Conservation (phyloP, 306 rosid genomes). For the Mimosa pudica region DNA sequence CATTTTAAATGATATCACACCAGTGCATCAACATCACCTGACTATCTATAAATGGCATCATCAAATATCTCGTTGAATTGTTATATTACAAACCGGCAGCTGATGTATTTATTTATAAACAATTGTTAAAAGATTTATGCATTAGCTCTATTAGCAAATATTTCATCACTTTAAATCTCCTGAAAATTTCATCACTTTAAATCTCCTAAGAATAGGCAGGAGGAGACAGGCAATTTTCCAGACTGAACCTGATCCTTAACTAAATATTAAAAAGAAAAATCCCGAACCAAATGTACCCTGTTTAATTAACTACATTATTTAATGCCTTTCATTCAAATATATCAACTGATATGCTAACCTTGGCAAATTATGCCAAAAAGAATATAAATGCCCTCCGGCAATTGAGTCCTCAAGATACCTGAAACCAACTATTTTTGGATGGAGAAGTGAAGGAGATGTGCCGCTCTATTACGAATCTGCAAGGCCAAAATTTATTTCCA, state of each 20-base stretch:
- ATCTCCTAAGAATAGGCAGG: constrained; percentile 4
- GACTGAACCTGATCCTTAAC: neutral
- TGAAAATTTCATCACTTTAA: neutral
- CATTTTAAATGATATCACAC: neutral
- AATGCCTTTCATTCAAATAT: neutral
- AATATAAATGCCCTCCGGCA: constrained; percentile 5
- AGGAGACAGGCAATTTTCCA: constrained; percentile 4
- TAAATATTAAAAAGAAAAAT: neutral
- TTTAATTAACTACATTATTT: neutral
- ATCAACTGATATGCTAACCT: neutral
- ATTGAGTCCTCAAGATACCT: constrained; percentile 31
- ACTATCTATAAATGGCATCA: neutral
- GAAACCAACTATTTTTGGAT: constrained; percentile 36
- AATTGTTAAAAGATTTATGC: neutral
- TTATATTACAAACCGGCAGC: neutral
- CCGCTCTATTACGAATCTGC: constrained; percentile 88
- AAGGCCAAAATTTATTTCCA: constrained; percentile 14
- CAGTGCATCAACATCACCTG: constrained; percentile 3
- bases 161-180: neutral
- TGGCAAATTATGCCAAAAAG: neutral
- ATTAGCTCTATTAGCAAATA: neutral
- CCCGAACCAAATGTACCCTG: neutral
- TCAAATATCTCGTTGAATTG: neutral
- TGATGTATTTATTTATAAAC: neutral
- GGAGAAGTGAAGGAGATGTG: constrained; percentile 74